Base-by-base conservation (phyloP, 345 rosid species). In the Eucalyptus curtisii region DNA sequence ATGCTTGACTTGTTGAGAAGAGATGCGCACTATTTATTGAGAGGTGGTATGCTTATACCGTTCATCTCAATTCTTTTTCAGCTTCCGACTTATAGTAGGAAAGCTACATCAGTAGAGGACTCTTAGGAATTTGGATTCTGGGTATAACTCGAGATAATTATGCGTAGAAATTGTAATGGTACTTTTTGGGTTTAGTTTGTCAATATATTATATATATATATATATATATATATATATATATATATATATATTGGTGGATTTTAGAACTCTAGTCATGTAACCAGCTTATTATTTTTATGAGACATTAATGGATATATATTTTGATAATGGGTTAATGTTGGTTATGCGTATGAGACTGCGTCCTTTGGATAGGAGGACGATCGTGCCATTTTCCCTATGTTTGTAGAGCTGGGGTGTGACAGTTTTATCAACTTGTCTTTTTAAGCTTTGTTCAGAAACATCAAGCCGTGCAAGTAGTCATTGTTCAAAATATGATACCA, bases 71-170 rank as follows among this genome's bases (percentile, higher is more conserved):
- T 11, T 59, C 66, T 12, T 59, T 59, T 25, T 59, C 7, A 27
- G 31, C 31, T 5, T 0, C 16, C 1, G 0, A 59, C 8, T 3
- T 3, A 12, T 27, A 59, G 8, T 31, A 59, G 15, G 66, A 59
- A 27, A 59, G 31, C 31, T 2, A 59, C 30, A 12, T 12, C 2
- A 3, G 31, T 59, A 16, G 31, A 13, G 5, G 37, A n/a, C 0
- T 64, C 37, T 30, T 64, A n/a, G 19, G 37, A 64, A 30, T 64
- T 7, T n/a, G 57, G 37, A 64, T 64, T 64, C 7, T 4, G 10
- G 10, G 17, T n/a, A 64, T 30, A 64, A n/a, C n/a, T 59, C 12
- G 16, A 27, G 31, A 59, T 59, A 59, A 59, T 12, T 12, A 6
- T 30, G 1, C 1, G 3, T 5, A 61, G 30, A 13, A 61, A 6